Evolutionary conservation across 495 filamentous ascomycete species (phyloP).

Genomic region (Penicillium subrubescens): DNA sequence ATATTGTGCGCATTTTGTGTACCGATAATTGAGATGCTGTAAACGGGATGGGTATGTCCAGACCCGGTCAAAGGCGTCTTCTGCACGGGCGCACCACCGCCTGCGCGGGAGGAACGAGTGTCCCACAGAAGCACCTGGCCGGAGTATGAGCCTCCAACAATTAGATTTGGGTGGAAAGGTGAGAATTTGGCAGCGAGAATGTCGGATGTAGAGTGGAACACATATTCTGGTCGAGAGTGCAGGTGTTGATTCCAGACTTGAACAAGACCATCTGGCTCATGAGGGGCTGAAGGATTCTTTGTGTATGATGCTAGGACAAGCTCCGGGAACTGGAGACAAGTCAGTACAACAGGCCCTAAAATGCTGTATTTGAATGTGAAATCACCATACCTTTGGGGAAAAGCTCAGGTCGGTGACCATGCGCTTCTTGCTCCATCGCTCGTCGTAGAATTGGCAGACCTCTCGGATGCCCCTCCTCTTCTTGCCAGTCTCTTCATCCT

Average conservation of each 20-base stretch:
- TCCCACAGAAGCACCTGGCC: slow-evolving; percentile 99
- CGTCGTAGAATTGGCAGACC: slow-evolving; percentile 88
- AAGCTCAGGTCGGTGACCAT: slow-evolving; percentile 94
- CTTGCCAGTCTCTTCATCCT: slow-evolving; percentile 82
- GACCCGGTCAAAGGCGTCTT: slow-evolving; percentile 91
- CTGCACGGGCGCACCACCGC: slow-evolving; percentile 84
- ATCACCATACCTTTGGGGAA: slow-evolving; percentile 71
- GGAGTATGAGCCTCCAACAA: slow-evolving; percentile 92
- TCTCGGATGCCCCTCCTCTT: slow-evolving; percentile 82
- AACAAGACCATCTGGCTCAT: slow-evolving; percentile 91
- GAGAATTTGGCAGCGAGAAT: slow-evolving; percentile 95
- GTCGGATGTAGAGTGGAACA: slow-evolving; percentile 95
- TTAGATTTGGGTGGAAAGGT: slow-evolving; percentile 93
- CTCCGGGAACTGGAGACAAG: slow-evolving; percentile 70
- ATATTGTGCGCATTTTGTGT: slow-evolving; percentile 99
- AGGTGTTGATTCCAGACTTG: slow-evolving; percentile 98
- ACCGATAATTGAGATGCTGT: slow-evolving; percentile 91
- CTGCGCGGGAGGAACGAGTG: slow-evolving; percentile 65
- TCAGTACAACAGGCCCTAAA: slow-evolving; percentile 21
- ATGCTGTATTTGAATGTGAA: not conserved
- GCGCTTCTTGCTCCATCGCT: slow-evolving; percentile 93
- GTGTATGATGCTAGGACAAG: slow-evolving; percentile 92
- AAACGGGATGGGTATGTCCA: slow-evolving; percentile 95
- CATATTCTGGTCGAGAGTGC: slow-evolving; percentile 89
- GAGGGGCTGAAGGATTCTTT: slow-evolving; percentile 91